Evolutionary conservation across 306 rosid species (phyloP).

Genomic region (Ceratonia siliqua): DNA sequence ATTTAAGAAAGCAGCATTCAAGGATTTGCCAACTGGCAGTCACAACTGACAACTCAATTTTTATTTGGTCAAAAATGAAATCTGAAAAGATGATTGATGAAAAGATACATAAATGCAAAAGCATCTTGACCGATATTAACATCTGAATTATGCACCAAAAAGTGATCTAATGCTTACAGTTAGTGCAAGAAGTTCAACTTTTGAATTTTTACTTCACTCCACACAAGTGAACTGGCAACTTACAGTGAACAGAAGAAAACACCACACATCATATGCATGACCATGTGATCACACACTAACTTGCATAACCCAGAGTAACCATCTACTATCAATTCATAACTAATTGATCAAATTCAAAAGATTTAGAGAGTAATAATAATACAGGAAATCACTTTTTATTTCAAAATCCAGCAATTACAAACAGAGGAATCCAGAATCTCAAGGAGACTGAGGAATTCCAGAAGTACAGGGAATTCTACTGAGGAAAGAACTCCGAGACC

Average conservation of each 20-base stretch:
- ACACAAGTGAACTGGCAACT: not conserved
- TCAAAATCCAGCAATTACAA: no score
- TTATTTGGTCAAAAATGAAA: slow-evolving; percentile 8
- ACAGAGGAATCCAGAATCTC: no score
- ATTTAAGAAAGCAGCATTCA: not conserved
- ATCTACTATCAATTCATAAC: not conserved
- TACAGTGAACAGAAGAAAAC: slow-evolving; percentile 18
- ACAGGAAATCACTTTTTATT: no score
- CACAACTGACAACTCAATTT: not conserved
- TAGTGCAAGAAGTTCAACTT: slow-evolving; percentile 88
- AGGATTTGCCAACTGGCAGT: not conserved
- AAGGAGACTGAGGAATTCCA: no score
- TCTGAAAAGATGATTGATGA: not conserved
- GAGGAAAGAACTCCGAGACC: no score
- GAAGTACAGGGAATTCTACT: no score
- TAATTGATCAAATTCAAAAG: slow-evolving; percentile 11
- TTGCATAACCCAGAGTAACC: not conserved
- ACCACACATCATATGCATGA: not conserved
- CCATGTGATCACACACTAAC: slow-evolving; percentile 18
- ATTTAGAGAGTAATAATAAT: not conserved
- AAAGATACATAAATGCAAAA: slow-evolving; percentile 21
- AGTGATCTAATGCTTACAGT: slow-evolving; percentile 57
- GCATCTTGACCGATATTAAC: slow-evolving; percentile 13
- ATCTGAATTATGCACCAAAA: slow-evolving; percentile 10
- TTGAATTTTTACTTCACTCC: slow-evolving; percentile 61